phyloP scores from a whole-genome alignment of 1,284 basidiomycete species.

The Puccinia coronata region DNA sequence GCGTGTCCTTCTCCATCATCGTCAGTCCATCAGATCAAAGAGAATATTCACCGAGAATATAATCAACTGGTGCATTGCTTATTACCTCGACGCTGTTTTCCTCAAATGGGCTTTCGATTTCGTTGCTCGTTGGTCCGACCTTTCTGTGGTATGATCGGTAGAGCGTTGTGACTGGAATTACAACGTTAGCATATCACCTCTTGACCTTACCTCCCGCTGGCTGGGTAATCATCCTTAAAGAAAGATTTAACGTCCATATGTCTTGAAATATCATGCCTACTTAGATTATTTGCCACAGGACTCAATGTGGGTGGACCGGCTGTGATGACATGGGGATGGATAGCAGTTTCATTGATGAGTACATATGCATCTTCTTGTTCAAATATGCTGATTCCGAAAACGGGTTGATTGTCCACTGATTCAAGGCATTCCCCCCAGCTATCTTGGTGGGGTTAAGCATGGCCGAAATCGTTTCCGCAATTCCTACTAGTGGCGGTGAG shows the following conservation, averaged over 20 bases:
- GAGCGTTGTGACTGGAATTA: constrained; percentile 27
- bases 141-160: background rate
- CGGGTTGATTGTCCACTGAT: background rate
- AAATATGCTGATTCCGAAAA: background rate
- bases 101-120: background rate
- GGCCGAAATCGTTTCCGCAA: constrained; percentile 61
- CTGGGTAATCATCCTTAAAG: constrained; percentile 69
- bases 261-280: too few species aligned
- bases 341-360: constrained; percentile 63
- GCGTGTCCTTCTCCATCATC: constrained; percentile 74
- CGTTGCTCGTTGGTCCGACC: background rate
- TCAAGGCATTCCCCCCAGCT: constrained; percentile 14
- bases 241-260: constrained; percentile 65
- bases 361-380: too few species aligned
- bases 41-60: too few species aligned
- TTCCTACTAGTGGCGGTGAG: constrained; percentile 72
- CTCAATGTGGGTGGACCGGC: constrained; percentile 27
- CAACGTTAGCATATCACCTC: constrained; percentile 5
- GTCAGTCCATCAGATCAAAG: constrained; percentile 58
- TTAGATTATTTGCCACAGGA: background rate
- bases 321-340: constrained; percentile 63
- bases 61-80: background rate
- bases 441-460: constrained; percentile 54
- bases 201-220: constrained; percentile 53
- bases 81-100: background rate